phyloP scores from a whole-genome alignment of 495 filamentous ascomycete genomes.

The Neurospora sp. region DNA sequence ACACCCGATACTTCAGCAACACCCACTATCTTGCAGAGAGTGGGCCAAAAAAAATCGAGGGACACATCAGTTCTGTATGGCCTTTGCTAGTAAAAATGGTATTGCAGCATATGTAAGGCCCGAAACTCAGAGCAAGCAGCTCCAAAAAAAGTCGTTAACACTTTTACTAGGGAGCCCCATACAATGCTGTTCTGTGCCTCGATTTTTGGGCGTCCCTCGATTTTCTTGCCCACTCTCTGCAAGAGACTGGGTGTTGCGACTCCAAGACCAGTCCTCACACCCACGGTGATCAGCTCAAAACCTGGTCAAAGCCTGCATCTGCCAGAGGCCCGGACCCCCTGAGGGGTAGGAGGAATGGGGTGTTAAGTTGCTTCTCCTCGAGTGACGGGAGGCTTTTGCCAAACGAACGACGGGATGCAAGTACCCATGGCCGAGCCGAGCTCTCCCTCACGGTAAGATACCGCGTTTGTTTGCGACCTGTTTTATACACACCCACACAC shows the following conservation, averaged over 20 bases:
- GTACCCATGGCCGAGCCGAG: background rate
- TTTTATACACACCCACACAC: background rate
- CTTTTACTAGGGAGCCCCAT: background rate
- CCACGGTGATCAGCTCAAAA: background rate
- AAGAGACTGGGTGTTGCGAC: background rate
- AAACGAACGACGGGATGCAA: background rate
- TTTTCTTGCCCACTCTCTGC: background rate
- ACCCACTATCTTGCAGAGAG: too few relatives aligned
- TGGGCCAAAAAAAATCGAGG: too few relatives aligned
- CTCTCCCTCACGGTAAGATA: background rate
- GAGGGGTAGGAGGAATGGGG: too few relatives aligned
- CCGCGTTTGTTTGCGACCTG: background rate
- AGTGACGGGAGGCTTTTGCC: background rate
- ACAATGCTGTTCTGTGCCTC: background rate
- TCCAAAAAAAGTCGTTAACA: background rate
- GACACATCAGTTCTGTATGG: background rate
- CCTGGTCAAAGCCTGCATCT: background rate
- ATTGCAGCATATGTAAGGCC: background rate
- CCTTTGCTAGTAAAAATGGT: background rate
- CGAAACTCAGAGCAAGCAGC: background rate
- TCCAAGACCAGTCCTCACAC: background rate
- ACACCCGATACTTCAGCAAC: background rate
- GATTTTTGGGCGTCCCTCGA: background rate
- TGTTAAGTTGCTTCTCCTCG: background rate
- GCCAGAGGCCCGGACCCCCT: background rate